Base-by-base conservation (phyloP, 495 filamentous ascomycete species). In the Parachaetomium inaequale region DNA sequence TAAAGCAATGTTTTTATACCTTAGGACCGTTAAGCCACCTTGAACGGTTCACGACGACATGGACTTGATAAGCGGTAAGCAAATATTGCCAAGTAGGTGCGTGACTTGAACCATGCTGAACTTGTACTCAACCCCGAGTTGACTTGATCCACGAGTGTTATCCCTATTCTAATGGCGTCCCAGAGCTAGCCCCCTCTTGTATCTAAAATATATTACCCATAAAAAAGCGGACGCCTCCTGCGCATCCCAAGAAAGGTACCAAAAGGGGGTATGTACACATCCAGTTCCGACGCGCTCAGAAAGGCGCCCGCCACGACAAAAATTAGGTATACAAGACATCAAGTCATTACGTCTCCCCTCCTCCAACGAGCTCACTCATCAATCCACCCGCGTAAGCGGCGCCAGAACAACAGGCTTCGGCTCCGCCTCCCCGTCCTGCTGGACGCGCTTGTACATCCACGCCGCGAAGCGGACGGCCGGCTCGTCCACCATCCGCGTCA, bases 401-500 rank as follows among this genome's bases (percentile, higher is more conserved):
- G 42, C 63, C 1, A 38, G 21, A 6, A 47, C 52, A 40, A 63
- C 46, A 3, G 47, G 63, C 46, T 69, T 69, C 28, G 50, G 31
- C 31, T 69, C 62, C 25, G 47, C 28, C 26, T n/a, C 47, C 10
- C 55, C 60, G 1, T 49, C 64, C 17, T 63, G 65, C 17, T 69
- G 47, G 23, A 65, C 52, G 68, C 65, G 72, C 50, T 68, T 72
- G 63, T 85, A 85, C 42, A 81, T 55, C 84, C 83, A 85, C 17
- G 70, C 70, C n/a, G 80, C 65, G 59, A 86, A 78, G 46, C 66
- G 74, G 40, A 86, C 75, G 34, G 78, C 77, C 7, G 82, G 85
- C 64, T 83, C 79, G 63, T 87, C 85, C 43, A 87, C 70, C 51
- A 76, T 45, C 55, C 74, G 77, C 7, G 85, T 86, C 17, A 79